Base-by-base conservation (phyloP, 495 filamentous ascomycete species). In the Neurospora tetrasperma region DNA sequence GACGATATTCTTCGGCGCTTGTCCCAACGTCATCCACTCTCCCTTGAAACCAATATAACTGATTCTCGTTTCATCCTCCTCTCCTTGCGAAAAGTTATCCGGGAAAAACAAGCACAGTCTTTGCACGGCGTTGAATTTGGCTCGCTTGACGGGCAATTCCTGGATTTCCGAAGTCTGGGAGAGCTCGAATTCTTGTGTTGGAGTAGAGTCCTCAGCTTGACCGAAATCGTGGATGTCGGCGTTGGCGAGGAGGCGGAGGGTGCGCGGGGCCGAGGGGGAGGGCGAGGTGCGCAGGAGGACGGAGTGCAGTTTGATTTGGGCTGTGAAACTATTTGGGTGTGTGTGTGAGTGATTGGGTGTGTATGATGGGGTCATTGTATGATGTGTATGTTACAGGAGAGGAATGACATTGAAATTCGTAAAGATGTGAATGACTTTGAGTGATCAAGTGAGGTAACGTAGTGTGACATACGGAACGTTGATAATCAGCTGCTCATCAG, bases 401-500 rank as follows among this genome's bases (percentile, higher is more conserved):
- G 35, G 35, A 38, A 38, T 38, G 35, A 0, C 35, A 31, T 31
- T 2, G 2, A 31, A 31, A 2, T 31, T 31, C 27, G 2, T 31
- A 2, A 31, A 31, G 2, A 2, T 31, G 27, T 3, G 27, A 31
- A 31, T 31, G 27, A 31, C 27, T 23, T 23, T 31, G 27, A 31
- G 27, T 31, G 27, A 31, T 31, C 2, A 31, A 31, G 27, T 31
- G 27, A 31, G 27, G 2, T 31, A 31, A 31, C 1, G 27, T 31
- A 31, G 27, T 31, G 27, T 38, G 35, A 6, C 35, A 38, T 84
- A 98, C 95, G 96, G 96, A 27, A 98, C 87, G 77, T 91, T 89
- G 83, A 98, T 92, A 42, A 99, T 78, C n/a, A 99, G 74, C 83
- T 99, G 94, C 84, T 97, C 96, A 78, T 98, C 96, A 0, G 90